A percentile compares a stretch with the other conserved stretches of the same genome.
phyloP scores from a whole-genome alignment of 306 rosid genomes.

The Coriaria nepalensis region DNA sequence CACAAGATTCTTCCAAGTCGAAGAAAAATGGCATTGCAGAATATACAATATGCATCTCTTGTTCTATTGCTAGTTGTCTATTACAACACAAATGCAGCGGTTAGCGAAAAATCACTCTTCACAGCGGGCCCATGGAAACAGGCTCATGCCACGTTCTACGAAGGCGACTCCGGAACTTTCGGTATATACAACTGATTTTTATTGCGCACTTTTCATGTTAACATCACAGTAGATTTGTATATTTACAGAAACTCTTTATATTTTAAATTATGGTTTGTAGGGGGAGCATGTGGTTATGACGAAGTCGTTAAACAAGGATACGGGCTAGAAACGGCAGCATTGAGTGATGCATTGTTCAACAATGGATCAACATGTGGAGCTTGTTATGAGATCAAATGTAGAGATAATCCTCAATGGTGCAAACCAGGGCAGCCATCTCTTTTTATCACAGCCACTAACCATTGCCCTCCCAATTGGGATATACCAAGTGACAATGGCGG shows the following conservation, averaged over 20 bases:
- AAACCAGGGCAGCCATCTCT: slow-evolving; percentile 33
- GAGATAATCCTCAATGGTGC: slow-evolving; percentile 35
- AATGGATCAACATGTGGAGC: slow-evolving; percentile 52
- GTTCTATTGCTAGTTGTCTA: not conserved
- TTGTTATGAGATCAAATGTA: slow-evolving; percentile 59
- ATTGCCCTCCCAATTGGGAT: slow-evolving; percentile 44
- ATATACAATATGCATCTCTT: too few species aligned
- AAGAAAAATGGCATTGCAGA: slow-evolving; percentile 16
- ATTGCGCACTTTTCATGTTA: too few species aligned
- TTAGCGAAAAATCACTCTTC: slow-evolving; percentile 6
- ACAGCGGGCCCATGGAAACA: slow-evolving; percentile 40
- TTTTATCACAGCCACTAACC: slow-evolving; percentile 48
- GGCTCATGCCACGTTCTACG: slow-evolving; percentile 76
- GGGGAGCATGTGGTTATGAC: slow-evolving; percentile 78
- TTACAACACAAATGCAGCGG: not conserved
- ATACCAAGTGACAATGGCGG: slow-evolving; percentile 43
- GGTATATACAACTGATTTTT: too few species aligned
- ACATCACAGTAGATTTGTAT: too few species aligned
- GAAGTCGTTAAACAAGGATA: slow-evolving; percentile 61
- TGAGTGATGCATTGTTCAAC: slow-evolving; percentile 51
- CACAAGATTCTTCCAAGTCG: too few species aligned
- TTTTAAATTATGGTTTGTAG: too few species aligned
- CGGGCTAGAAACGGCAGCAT: slow-evolving; percentile 56
- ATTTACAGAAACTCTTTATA: too few species aligned
- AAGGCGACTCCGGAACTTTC: slow-evolving; percentile 39